Base-by-base conservation (phyloP, 2,329 filamentous ascomycete species). In the Botrytis galanthina region DNA sequence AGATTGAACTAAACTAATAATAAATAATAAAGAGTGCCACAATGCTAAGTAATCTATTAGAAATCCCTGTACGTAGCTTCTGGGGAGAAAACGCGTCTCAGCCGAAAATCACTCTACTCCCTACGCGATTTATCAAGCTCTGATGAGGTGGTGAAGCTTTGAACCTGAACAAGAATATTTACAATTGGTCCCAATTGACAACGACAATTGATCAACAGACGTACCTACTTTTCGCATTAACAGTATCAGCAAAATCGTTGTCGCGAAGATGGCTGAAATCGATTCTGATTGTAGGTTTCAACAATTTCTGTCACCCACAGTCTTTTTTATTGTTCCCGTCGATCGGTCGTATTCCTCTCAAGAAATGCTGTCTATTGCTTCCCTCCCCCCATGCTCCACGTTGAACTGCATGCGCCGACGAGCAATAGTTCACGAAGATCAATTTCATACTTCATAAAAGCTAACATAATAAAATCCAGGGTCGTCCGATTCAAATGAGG, bases 401-500 rank as follows among this genome's bases (percentile, higher is more conserved):
- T 62, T 39, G 44, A 22, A 71, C 26, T n/a, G 8, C 4, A 37
- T 63, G 67, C 72, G 67, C 72, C 35, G 39, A 35, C 9, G 42
- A 62, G 46, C 60, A 68, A 29, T 48, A 12, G 22, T 4, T 18
- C 22, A 37, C 7, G 10, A 54, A 39, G 5, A 37, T 32, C 20
- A 22, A 20, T 20, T 8, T 3, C 5, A 22, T 35, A 20, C 37
- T 18, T n/a, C 26, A 54, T 51, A 2, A 22, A 37, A 29, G 51
- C 75, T 75, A 39, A 74, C 37, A 39, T 42, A 4, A 26, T n/a
- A 3, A 48, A 46, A 46, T 42, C 18, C 48, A 81, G 80, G 80
- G 80, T 79, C 78, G 51, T 64, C 76, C 42, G 75, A 80, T 61
- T 78, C 80, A 26, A 81, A 79, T 77, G 87, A 92, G 78, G 89